phyloP scores from a whole-genome alignment of 495 filamentous ascomycete species.

The Annulohypoxylon maeteangense region DNA sequence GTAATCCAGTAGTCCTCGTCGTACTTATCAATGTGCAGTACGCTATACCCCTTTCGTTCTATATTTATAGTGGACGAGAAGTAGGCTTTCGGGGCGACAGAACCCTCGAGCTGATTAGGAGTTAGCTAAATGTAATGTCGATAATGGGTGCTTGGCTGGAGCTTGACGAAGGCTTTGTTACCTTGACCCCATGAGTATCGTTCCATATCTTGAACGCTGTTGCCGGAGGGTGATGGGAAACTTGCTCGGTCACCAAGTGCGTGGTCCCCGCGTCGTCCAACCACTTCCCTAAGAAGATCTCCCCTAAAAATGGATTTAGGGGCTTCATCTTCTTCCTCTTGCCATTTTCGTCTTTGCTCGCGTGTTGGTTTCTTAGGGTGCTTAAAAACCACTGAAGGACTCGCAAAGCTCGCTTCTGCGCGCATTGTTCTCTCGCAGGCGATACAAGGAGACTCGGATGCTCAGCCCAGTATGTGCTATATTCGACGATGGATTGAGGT shows the following conservation, averaged over 20 bases:
- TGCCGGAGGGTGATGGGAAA: conserved; percentile 85
- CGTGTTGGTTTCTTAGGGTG: conserved; percentile 85
- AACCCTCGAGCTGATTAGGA: conserved; percentile 72
- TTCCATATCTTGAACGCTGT: conserved; percentile 87
- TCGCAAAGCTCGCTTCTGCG: conserved; percentile 76
- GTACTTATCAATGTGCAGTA: conserved; percentile 69
- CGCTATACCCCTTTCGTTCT: conserved; percentile 83
- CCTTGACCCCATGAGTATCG: conserved; percentile 75
- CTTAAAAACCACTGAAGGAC: conserved; percentile 90
- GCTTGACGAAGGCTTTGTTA: conserved; percentile 44
- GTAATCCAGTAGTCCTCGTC: conserved; percentile 81
- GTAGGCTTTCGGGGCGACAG: conserved; percentile 86
- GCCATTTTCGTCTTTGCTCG: conserved; percentile 79
- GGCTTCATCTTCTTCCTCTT: conserved; percentile 85
- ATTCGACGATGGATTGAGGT: conserved; percentile 81
- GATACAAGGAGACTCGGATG: conserved; percentile 82
- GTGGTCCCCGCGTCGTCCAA: conserved; percentile 76
- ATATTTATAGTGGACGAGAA: conserved; percentile 84
- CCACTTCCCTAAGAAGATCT: conserved; percentile 91
- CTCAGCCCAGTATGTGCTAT: conserved; percentile 88
- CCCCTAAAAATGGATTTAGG: conserved; percentile 87
- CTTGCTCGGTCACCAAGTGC: conserved; percentile 57
- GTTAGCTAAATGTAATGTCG: conserved; percentile 4
- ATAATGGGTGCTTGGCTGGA: neutral
- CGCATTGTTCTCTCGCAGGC: conserved; percentile 74